Evolutionary conservation across 2,329 filamentous ascomycete species (phyloP), one percentile per base, ranked within the genome.

Genomic region (Cladorrhinum sp.): DNA sequence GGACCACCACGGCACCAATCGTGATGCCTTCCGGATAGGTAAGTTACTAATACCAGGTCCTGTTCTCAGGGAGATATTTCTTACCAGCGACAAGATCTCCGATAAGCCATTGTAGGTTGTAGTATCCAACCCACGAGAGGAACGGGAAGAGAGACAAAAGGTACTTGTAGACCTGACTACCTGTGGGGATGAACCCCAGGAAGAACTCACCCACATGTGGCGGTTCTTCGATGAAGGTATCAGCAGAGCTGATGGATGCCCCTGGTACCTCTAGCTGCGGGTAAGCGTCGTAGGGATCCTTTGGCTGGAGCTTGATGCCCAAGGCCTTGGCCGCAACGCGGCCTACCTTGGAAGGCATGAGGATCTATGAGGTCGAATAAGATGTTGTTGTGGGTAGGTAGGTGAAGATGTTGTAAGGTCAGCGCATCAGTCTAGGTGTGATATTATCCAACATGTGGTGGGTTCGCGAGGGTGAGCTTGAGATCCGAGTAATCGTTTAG

Each of bases 61-160:
- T 62, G 55, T 16, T 28, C 1, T n/a, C n/a, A 20, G n/a, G 3
- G 24, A 16, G 9, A 28, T 8, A 24, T 2, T 52, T 73, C 84
- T 71, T 72, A 90, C 90, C 94, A 62, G 95, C 94, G 60, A 98
- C 87, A 52, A 98, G 75, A 76, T 99, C 95, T 69, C 95, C 95
- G 16, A 86, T 74, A 5, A 97, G 76, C 95, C 95, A 99, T 78
- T 92, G 87, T 3, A 87, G 10, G 72, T 99, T 99, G 78, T 99
- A 99, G 67, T 87, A 85, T 10, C 79, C 76, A 60, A 98, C 94
- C 95, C 95, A 99, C n/a, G 85, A 81, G 4, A 90, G 73, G 72
- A 97, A 98, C 0, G 95, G 95, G 67, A 99, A 96, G 1, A 98
- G 78, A 14, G 84, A 89, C 66, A 80, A 77, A 61, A 87, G 59